Evolutionary conservation across 805 yeast genomes (phyloP).

Genomic region (Torulaspora quercuum): DNA sequence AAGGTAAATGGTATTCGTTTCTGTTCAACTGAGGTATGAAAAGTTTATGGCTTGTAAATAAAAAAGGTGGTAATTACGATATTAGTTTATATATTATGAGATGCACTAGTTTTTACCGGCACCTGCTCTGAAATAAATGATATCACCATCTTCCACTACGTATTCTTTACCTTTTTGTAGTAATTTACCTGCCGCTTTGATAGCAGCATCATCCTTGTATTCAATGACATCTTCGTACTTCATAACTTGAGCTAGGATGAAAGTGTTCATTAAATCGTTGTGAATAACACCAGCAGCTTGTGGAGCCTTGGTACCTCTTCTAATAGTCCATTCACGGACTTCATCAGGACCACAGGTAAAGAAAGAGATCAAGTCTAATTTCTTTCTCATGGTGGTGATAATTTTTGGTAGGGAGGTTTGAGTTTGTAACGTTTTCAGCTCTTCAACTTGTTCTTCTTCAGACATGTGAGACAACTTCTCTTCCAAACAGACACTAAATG

Average conservation of each 20-base stretch:
- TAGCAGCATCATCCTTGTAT: slow-evolving; percentile 73
- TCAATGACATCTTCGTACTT: slow-evolving; percentile 78
- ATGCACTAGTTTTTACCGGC: slow-evolving; percentile 68
- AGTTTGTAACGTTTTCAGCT: slow-evolving; percentile 70
- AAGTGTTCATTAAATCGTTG: slow-evolving; percentile 90
- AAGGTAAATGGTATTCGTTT: slow-evolving; percentile 52
- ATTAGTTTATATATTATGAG: slow-evolving; percentile 8
- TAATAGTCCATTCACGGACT: slow-evolving; percentile 97
- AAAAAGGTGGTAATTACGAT: slow-evolving; percentile 10
- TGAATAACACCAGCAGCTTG: slow-evolving; percentile 98
- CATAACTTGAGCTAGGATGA: slow-evolving; percentile 89
- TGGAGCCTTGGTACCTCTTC: slow-evolving; percentile 92
- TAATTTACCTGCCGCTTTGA: slow-evolving; percentile 86
- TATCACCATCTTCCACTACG: slow-evolving; percentile 91
- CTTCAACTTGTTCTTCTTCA: slow-evolving; percentile 75
- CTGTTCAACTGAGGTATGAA: slow-evolving; percentile 22
- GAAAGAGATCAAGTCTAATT: slow-evolving; percentile 83
- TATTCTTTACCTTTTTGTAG: slow-evolving; percentile 91
- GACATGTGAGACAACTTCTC: slow-evolving; percentile 85
- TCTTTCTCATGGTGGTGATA: slow-evolving; percentile 80
- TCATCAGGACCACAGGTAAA: slow-evolving; percentile 96
- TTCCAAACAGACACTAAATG: slow-evolving; percentile 89
- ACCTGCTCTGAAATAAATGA: slow-evolving; percentile 89
- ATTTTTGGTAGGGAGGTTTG: slow-evolving; percentile 81
- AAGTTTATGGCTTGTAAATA: slow-evolving; percentile 17